phyloP scores from a whole-genome alignment of 2,329 filamentous ascomycete species.

The Helicocarpus griseus region DNA sequence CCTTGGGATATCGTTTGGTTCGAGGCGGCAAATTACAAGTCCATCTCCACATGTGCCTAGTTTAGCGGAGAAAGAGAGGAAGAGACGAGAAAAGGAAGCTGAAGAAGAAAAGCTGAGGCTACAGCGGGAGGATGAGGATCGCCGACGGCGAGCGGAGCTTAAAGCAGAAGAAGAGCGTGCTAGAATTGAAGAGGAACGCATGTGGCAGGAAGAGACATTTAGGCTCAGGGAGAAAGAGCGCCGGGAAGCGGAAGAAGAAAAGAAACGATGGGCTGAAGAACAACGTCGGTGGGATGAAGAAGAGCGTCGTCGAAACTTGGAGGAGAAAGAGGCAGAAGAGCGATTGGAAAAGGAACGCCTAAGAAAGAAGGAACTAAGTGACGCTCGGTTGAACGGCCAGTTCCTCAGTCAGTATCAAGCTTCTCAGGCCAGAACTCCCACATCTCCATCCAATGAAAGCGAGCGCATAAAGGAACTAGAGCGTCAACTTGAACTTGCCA shows the following conservation, averaged over 20 bases:
- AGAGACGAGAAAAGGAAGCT: conserved; percentile 45
- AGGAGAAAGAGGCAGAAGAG: conserved; percentile 64
- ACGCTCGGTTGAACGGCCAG: conserved; percentile 66
- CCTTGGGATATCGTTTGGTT: conserved; percentile 85
- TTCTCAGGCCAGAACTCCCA: conserved; percentile 44
- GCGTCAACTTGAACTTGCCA: conserved; percentile 56
- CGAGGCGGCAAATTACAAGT: conserved; percentile 82
- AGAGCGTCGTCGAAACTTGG: conserved; percentile 59
- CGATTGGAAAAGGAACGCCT: conserved; percentile 57
- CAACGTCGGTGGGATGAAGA: conserved; percentile 64
- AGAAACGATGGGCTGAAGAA: conserved; percentile 41
- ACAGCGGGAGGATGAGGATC: conserved; percentile 45
- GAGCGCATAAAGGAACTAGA: conserved; percentile 73
- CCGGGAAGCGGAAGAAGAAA: conserved; percentile 36
- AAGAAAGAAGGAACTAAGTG: conserved; percentile 50
- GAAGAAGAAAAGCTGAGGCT: conserved; percentile 44
- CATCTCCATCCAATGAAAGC: conserved; percentile 46
- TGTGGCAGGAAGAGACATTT: conserved; percentile 39
- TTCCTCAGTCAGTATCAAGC: conserved; percentile 80
- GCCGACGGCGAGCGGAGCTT: conserved; percentile 36
- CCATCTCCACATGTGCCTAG: conserved; percentile 70
- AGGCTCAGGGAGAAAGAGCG: conserved; percentile 43
- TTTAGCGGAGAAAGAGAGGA: conserved; percentile 73
- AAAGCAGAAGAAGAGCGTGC: conserved; percentile 41
- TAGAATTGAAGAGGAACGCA: conserved; percentile 36